Evolutionary conservation across 148 eudicot species (phyloP), one percentile per base, ranked within the genome.

Genomic region (Cornus controversa): DNA sequence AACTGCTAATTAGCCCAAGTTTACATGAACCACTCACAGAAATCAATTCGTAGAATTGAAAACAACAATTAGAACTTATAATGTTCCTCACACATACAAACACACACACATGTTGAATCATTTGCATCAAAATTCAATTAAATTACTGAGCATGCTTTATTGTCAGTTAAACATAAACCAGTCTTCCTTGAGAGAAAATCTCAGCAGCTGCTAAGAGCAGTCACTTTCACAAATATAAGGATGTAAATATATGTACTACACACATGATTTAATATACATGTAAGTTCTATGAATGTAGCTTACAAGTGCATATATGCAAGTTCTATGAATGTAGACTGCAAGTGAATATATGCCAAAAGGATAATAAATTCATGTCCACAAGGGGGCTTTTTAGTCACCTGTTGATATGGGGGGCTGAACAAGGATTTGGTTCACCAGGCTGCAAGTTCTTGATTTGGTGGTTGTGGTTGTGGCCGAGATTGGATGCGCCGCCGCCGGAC

Each of bases 371-470:
- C 29, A 0, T 54, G 4, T 54, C 18, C 62, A 54, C 15, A 18
- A 60, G 10, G 24, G 23, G 24, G 11, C 58, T 0, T 20, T 71
- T 29, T 8, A 65, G 73, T 80, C 63, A 87, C 92, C 92, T 86
- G 84, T 82, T 79, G 54, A 74, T 24, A 14, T 79, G 80, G 42
- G 85, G 75, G 22, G 78, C 72, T 65, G 77, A 71, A 64, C 74
- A 34, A 10, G 78, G 69, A 75, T 82, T 82, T 36, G 82, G 50
- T 53, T 79, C 75, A 80, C 71, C 80, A 74, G 74, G 77, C 76
- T 86, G 90, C 77, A 74, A 70, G 83, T 78, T 82, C 75, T 79
- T 79, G 54, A 75, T 66, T 58, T 79, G 86, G 14, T 86, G 78
- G 74, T 84, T 81, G 67, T 78, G 72, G 34, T 31, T 3, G 34